Percentiles rank a stretch among this genome's conserved stretches.
These are phyloP conservation scores for Magnaporthiopsis incrustans DNA, from an alignment of 2,329 filamentous ascomycete genomes.

Conservation along the genomic window DNA sequence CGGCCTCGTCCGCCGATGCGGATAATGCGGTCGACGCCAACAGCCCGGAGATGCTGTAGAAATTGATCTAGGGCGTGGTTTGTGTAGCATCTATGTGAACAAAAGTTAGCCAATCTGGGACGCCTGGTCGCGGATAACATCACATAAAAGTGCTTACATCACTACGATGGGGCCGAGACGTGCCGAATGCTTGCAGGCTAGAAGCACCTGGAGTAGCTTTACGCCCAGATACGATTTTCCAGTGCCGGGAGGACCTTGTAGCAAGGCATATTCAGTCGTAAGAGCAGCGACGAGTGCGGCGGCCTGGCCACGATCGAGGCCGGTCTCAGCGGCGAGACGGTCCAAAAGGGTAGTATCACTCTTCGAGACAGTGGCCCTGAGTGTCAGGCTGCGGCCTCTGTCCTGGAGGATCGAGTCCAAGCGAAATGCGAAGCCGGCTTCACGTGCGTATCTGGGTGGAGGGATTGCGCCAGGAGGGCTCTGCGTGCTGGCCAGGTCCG, in stretches of 20 bases:
- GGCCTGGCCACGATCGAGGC: slow-evolving; percentile 47
- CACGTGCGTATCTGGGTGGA: slow-evolving; percentile 43
- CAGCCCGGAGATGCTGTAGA: slow-evolving; percentile 49
- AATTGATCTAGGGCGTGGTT: slow-evolving; percentile 47
- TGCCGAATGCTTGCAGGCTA: slow-evolving; percentile 31
- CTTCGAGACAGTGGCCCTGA: slow-evolving; percentile 13
- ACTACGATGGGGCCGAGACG: slow-evolving; percentile 39
- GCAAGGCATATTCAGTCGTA: slow-evolving; percentile 45
- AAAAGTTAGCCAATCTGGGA: too few species aligned
- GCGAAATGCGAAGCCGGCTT: slow-evolving; percentile 40
- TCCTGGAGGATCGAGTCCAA: slow-evolving; percentile 24
- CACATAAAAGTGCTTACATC: slow-evolving; percentile 18
- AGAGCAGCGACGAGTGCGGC: slow-evolving; percentile 39
- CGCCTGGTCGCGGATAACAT: too few species aligned
- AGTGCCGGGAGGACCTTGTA: slow-evolving; percentile 65
- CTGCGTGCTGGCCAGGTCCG: neutral
- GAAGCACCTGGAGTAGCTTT: slow-evolving; percentile 46
- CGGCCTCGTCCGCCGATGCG: slow-evolving; percentile 41
- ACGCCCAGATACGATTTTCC: slow-evolving; percentile 58
- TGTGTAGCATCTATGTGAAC: slow-evolving; percentile 32
- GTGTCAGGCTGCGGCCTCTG: slow-evolving; percentile 14
- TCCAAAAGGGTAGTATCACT: slow-evolving; percentile 11
- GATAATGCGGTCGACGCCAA: slow-evolving; percentile 41
- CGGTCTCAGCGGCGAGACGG: slow-evolving; percentile 25
- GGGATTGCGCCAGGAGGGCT: slow-evolving; percentile 18